phyloP scores from a whole-genome alignment of 192 early-diverging fungal species.

The Chytriomyces confervae region DNA sequence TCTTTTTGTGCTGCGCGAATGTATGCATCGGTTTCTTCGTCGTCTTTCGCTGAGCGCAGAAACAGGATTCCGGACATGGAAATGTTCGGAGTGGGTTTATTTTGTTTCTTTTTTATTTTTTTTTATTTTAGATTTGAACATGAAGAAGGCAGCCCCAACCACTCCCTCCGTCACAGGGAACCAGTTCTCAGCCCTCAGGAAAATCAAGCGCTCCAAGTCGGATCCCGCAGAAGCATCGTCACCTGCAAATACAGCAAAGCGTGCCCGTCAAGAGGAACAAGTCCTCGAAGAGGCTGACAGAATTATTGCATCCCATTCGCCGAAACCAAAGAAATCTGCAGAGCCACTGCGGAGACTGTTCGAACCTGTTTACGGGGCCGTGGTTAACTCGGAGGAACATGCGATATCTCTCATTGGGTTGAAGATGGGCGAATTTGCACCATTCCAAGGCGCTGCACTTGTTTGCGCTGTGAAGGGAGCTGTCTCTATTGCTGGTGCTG shows the following conservation, averaged over 20 bases:
- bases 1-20: not conserved
- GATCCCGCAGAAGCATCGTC: not conserved
- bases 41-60: not conserved
- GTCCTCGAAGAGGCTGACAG: not conserved
- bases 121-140: not conserved
- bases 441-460: slow-evolving; percentile 47
- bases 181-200: slow-evolving; percentile 8
- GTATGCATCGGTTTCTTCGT: not conserved
- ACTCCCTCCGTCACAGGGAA: not conserved
- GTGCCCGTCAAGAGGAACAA: not conserved
- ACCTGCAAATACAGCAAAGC: not conserved
- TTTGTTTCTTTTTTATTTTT: not conserved
- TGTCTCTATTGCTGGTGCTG: slow-evolving; percentile 36
- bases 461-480: slow-evolving; percentile 39
- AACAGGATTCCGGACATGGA: not conserved
- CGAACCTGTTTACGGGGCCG: not conserved
- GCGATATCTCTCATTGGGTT: not conserved
- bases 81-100: not conserved
- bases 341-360: not conserved
- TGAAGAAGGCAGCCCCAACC: not conserved
- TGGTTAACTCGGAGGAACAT: not conserved
- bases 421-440: slow-evolving; percentile 24
- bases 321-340: not conserved
- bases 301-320: not conserved
- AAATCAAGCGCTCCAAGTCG: slow-evolving; percentile 9